Base-by-base conservation (phyloP, 805 yeast genomes). In the Yamadazyma takamatsuzukensis region DNA sequence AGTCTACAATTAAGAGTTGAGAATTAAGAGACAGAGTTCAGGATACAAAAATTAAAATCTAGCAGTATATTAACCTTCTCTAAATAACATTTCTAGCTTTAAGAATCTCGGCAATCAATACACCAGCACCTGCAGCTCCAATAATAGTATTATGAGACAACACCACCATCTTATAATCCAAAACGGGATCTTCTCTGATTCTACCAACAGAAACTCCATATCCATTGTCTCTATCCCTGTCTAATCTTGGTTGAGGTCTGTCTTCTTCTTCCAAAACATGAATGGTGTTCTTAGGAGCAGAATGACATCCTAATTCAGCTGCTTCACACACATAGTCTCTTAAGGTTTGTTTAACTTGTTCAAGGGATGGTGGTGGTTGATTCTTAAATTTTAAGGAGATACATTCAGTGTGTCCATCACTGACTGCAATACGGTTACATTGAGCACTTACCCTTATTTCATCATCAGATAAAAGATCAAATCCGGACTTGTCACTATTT, bases 41-140 rank as follows among this genome's bases (percentile, higher is more conserved):
- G n/a, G n/a, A n/a, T 26, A 9, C 21, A 5, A 5, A 11, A 21
- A 19, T 15, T 18, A n/a, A 13, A 22, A 21, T 24, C 14, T 25
- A 9, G 10, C 10, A n/a, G n/a, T n/a, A n/a, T n/a, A n/a, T n/a
- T n/a, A n/a, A n/a, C n/a, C n/a, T n/a, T 13, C 23, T 14, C 35
- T 73, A 88, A 43, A 90, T 72, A 45, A 86, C 61, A 40, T 76
- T 72, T 67, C 83, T 88, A 39, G 89, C 89, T 39, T 75, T 62
- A 49, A 93, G 72, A 34, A 88, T 71, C 69, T 93, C 98, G 33
- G 95, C 98, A 57, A 93, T 93, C 61, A 93, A 77, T 40, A 93
- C 73, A 61, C 98, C 98, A 6, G 97, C 83, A 58, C 98, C 98
- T 16, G 98, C 98, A 53, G 98, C 98, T 54, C 98, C 98, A 47